Base-by-base conservation (phyloP, 805 yeast species). In the Lipomyces spencermartinsiae region DNA sequence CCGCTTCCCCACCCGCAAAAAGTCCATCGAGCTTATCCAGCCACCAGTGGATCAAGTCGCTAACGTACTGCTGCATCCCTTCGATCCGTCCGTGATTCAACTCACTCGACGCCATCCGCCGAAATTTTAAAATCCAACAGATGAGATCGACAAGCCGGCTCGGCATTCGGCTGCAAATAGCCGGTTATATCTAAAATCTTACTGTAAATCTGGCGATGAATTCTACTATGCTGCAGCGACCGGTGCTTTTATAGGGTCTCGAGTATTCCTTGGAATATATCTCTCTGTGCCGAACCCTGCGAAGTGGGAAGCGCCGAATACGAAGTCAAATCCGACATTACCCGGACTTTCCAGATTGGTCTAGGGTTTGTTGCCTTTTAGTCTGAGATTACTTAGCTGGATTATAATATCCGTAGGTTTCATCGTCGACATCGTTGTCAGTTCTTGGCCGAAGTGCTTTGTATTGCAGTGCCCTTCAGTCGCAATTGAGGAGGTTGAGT, bases 151-250 rank as follows among this genome's bases (percentile, higher is more conserved):
- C 49, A 43, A 43, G 49, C 49, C 49, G 49, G 16, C 49, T 43
- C 49, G 49, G 49, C 49, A 43, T 43, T 43, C 49, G 49, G 49
- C 49, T 14, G 49, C 7, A n/a, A 43, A 43, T 43, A 43, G 49
- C 49, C 49, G 49, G 49, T 19, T 43, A 16, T 43, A 43, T n/a
- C 19, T 43, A 43, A 43, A 43, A 8, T 43, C 49, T 16, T 19
- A 16, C 49, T 16, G 9, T 16, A 12, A 9, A n/a, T 19, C 49
- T 43, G 49, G 16, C n/a, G 49, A 43, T 19, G 49, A 43, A 43
- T 43, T 19, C 49, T 43, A 7, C 2, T n/a, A 9, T 43, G 49
- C 49, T 16, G 49, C 7, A 16, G 10, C 19, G 12, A 6, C 16
- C 22, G n/a, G 22, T 7, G 49, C 2, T 43, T 43, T 4, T n/a